These are phyloP conservation scores for Ampelocalamus luodianensis DNA, from an alignment of 176 grass and related monocot genomes.

Conservation along the genomic window DNA sequence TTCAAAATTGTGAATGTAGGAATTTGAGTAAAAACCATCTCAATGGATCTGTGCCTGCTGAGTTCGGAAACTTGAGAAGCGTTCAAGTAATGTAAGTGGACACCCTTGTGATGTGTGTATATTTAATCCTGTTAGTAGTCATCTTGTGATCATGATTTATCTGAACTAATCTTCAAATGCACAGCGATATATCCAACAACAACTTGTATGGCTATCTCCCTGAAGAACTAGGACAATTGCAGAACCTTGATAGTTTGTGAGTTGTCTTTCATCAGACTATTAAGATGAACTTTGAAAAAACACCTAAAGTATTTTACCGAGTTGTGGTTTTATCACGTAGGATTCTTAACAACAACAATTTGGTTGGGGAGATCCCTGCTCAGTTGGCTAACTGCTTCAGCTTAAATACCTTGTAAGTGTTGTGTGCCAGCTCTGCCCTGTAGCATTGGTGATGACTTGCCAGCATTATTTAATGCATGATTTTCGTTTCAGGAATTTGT, in stretches of 20 bases:
- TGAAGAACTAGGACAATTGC: conserved; percentile 88
- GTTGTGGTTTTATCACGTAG: conserved; percentile 44
- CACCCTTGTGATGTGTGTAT: conserved; percentile 12
- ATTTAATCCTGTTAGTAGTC: conserved; percentile 12
- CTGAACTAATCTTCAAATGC: conserved; percentile 35
- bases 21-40: conserved; percentile 93
- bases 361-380: conserved; percentile 83
- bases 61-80: conserved; percentile 96
- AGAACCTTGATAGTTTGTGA: conserved; percentile 91
- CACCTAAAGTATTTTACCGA: conserved; percentile 19
- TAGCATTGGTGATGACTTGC: conserved; percentile 15
- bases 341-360: conserved; percentile 94
- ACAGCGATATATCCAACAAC: conserved; percentile 88
- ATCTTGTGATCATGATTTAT: conserved; percentile 2
- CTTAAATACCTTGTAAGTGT: conserved; percentile 79
- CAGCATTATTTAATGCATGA: conserved; percentile 21
- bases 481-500: conserved; percentile 80
- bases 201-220: conserved; percentile 76
- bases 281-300: conserved; percentile 6
- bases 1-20: conserved; percentile 43
- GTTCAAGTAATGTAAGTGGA: conserved; percentile 91
- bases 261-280: conserved; percentile 43
- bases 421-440: conserved; percentile 11
- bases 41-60: conserved; percentile 68
- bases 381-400: conserved; percentile 94